These are phyloP conservation scores for Annulohypoxylon truncatum DNA, from an alignment of 2,329 filamentous ascomycete genomes.

Conservation along the genomic window DNA sequence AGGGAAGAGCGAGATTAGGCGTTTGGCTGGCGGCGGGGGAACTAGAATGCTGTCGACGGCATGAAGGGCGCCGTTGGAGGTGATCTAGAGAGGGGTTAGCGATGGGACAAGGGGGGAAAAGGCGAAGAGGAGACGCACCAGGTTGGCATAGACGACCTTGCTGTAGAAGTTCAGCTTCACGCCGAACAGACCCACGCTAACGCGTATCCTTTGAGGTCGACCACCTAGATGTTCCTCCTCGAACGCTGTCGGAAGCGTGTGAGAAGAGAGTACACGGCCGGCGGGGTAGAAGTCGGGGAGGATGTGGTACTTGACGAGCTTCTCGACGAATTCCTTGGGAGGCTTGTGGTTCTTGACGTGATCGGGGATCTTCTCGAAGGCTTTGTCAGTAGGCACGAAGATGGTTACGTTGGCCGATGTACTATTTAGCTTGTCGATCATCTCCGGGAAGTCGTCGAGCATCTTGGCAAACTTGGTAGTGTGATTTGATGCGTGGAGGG, in stretches of 20 bases:
- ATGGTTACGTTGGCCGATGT: conserved; percentile 81
- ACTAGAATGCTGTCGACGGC: conserved; percentile 79
- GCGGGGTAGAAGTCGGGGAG: conserved; percentile 74
- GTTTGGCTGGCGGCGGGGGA: conserved; percentile 73
- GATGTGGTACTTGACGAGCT: conserved; percentile 80
- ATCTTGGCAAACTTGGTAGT: conserved; percentile 81
- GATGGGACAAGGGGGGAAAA: background rate
- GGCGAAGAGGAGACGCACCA: conserved; percentile 62
- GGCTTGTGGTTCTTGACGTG: conserved; percentile 64
- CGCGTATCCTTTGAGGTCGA: conserved; percentile 77
- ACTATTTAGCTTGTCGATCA: conserved; percentile 79
- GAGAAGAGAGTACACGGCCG: conserved; percentile 71
- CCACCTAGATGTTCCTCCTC: conserved; percentile 69
- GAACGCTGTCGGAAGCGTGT: conserved; percentile 79
- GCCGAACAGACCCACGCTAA: conserved; percentile 71
- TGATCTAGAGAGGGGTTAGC: conserved; percentile 9
- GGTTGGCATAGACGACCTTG: conserved; percentile 75
- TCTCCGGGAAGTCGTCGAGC: conserved; percentile 77
- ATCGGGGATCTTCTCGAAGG: conserved; percentile 73
- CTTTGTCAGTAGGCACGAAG: conserved; percentile 82
- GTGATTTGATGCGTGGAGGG: conserved; percentile 80
- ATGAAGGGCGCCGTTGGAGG: conserved; percentile 79
- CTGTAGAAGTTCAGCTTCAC: conserved; percentile 82
- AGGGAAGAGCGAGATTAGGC: conserved; percentile 72
- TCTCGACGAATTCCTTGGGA: conserved; percentile 75